Base-by-base conservation (phyloP, 805 yeast species). In the Ogataea methanolica region DNA sequence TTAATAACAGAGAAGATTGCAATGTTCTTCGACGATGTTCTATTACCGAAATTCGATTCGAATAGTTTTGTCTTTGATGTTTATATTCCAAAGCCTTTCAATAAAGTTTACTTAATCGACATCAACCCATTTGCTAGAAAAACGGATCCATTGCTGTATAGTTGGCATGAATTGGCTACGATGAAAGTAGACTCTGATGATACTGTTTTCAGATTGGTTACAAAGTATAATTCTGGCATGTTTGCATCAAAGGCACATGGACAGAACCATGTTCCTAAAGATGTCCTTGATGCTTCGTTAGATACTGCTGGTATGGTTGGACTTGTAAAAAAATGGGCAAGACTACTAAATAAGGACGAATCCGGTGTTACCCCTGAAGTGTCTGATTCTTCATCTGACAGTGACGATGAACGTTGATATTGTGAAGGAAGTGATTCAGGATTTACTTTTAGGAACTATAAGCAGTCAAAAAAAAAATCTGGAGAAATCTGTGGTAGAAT, bases 241-340 rank as follows among this genome's bases (percentile, higher is more conserved):
- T 90, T 90, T 70, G 84, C 88, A 0, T 68, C 81, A 0, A 88
- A 85, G 53, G 96, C 88, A 43, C 92, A 88, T 60, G 80, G 96
- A 2, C 96, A 92, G 57, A 88, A 83, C 62, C 91, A 88, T 59
- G 96, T 94, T 2, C 99, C 99, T 0, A 74, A 78, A 44, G 99
- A 94, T 59, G 80, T 94, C 19, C 85, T 94, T 4, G 94, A 89
- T 61, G 96, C 97, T 2, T 74, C 87, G 33, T 58, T 80, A 56
- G 82, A 85, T 55, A 76, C 91, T 0, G 72, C 75, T 19, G 77
- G 85, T 0, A 83, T 89, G 76, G 82, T 79, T 12, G 90, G 85
- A 43, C 67, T 87, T 52, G 80, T 86, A 0, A 72, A 72, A 49
- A 73, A 80, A 48, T 85, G 89, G 89, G 59, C 57, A 7, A 60